Evolutionary conservation across 2,329 filamentous ascomycete species (phyloP), one percentile per base, ranked within the genome.

Genomic region (Aspergillus arachidicola): DNA sequence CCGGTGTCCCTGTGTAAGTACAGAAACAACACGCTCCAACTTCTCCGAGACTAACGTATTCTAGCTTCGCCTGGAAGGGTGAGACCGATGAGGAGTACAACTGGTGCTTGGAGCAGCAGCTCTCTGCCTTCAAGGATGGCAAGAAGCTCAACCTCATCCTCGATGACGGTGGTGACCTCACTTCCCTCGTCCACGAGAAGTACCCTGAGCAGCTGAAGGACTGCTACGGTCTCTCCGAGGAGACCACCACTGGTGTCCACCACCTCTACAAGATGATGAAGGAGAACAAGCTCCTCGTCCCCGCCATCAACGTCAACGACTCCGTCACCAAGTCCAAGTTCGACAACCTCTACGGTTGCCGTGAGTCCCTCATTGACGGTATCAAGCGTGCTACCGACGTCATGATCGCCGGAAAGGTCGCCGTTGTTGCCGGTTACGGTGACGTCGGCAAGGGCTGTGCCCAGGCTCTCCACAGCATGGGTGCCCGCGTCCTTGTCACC

Each of bases 331-430:
- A 98, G 91, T 97, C 93, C 85, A 99, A 99, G 89, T 99, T 99
- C 82, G 95, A 98, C 89, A 99, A 99, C 90, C 86, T 98, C 71
- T 99, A 98, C 89, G 94, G 95, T 79, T 98, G 95, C 93, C 91
- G 93, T 81, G 95, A 98, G 87, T 97, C 94, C 69, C 91, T 99
- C 75, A 90, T 99, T 77, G 95, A 99, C 82, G 95, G 95, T 82
- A 98, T 99, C 90, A 99, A 98, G 92, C 94, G 94, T 86, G 94
- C 95, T 75, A 99, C 95, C 82, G 94, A 99, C 86, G 95, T 98
- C 83, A 99, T 99, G 95, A 94, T 98, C 87, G 95, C 95, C 78
- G 95, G 95, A 82, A 98, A 99, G 91, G 89, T 97, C 76, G 93
- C 92, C 71, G 94, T 98, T 72, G 95, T 99, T 73, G 95, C 95